Conservation (phyloP, 768 basidiomycete genomes). For the Termitomyces sp. region DNA sequence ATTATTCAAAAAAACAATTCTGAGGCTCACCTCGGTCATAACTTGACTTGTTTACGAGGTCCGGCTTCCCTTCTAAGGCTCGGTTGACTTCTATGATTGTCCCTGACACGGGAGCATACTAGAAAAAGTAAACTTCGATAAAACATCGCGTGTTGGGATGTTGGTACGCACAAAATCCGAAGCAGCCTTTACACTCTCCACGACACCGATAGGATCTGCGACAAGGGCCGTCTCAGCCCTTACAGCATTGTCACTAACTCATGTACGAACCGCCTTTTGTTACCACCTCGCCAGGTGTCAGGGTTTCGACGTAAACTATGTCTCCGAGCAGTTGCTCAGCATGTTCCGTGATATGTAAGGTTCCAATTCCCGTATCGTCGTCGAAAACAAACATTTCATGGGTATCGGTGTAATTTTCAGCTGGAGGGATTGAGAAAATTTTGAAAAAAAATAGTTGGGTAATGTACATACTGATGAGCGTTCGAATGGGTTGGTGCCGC, state of each 20-base stretch:
- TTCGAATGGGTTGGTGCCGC: conserved; percentile 34
- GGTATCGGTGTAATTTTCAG: conserved; percentile 76
- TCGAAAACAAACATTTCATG: conserved; percentile 88
- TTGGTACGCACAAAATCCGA: conserved; percentile 71
- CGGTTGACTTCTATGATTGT: conserved; percentile 77
- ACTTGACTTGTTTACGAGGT: conserved; percentile 83
- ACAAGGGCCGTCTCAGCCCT: background rate
- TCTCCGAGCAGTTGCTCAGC: conserved; percentile 93
- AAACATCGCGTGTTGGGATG: conserved; percentile 1
- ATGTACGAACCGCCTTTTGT: conserved; percentile 63
- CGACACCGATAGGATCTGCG: conserved; percentile 80
- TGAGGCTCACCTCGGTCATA: conserved; percentile 66
- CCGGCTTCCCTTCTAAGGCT: conserved; percentile 57
- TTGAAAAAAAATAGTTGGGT: background rate
- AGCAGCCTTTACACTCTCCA: conserved; percentile 95
- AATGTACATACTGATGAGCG: conserved; percentile 53
- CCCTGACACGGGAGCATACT: conserved; percentile 95
- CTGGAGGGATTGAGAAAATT: conserved; percentile 28
- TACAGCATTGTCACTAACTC: background rate
- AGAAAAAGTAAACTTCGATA: conserved; percentile 8
- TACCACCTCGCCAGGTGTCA: conserved; percentile 62
- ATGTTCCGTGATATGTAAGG: conserved; percentile 84
- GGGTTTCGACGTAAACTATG: conserved; percentile 95
- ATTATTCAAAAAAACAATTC: background rate
- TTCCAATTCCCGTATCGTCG: conserved; percentile 68